Evolutionary conservation across 2,329 filamentous ascomycete genomes (phyloP).

Genomic region (Fusarium graminum): DNA sequence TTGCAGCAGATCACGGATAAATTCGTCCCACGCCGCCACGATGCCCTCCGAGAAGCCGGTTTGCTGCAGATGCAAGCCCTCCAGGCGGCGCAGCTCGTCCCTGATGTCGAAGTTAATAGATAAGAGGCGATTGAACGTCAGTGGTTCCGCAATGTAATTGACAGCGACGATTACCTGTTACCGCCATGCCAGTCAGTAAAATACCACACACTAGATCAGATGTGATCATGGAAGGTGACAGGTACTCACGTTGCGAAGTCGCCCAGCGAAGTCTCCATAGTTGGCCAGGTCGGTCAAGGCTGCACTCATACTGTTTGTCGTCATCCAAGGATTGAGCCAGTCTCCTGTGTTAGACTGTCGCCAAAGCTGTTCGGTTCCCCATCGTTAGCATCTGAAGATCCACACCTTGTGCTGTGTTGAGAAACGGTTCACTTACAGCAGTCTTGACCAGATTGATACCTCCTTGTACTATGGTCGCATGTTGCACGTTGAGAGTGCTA

Average conservation of each 20-base stretch:
- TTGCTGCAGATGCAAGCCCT: conserved; percentile 7
- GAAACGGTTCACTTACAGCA: conserved; percentile 12
- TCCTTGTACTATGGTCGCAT: conserved; percentile 4
- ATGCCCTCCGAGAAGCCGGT: conserved; percentile 12
- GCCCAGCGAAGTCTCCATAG: not conserved
- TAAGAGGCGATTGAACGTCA: conserved; percentile 10
- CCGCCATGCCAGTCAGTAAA: not conserved
- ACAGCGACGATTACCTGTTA: conserved; percentile 13
- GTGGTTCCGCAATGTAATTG: conserved; percentile 17
- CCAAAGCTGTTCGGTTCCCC: conserved; percentile 12
- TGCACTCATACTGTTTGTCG: conserved; percentile 6
- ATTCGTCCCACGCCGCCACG: conserved; percentile 24
- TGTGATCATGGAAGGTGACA: not conserved
- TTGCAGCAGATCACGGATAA: conserved; percentile 19
- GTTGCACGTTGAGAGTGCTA: conserved; percentile 9
- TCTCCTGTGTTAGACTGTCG: conserved; percentile 11
- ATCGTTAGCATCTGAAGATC: not conserved
- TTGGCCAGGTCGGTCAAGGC: not conserved
- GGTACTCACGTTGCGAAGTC: conserved; percentile 2
- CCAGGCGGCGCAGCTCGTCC: conserved; percentile 14
- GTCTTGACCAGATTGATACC: conserved; percentile 20
- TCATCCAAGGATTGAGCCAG: conserved; percentile 20
- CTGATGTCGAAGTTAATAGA: conserved; percentile 21
- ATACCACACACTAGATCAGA: too few relatives aligned
- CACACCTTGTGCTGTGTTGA: not conserved